Conservation (phyloP, 2,329 filamentous ascomycete species). For the Cladosporium sp. region DNA sequence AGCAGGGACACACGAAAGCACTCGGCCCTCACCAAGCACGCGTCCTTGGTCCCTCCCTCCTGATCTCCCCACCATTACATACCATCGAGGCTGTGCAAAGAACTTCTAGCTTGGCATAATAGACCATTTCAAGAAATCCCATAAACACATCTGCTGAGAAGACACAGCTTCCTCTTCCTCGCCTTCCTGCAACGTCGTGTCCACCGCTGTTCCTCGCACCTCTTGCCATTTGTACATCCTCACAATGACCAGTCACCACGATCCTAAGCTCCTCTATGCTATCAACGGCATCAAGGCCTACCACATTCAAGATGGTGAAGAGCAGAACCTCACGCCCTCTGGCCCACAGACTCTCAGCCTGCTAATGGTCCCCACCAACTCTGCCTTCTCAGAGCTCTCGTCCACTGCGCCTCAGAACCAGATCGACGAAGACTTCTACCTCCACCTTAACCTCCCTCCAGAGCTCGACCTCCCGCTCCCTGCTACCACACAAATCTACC, state of each 20-base stretch:
- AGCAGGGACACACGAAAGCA: not conserved
- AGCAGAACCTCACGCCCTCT: conserved; percentile 74
- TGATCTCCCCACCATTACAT: not conserved
- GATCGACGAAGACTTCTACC: conserved; percentile 85
- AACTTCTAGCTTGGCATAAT: too few species aligned
- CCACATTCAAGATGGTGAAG: conserved; percentile 83
- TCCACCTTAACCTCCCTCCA: conserved; percentile 89
- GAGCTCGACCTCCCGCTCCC: conserved; percentile 91
- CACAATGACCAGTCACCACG: conserved; percentile 49
- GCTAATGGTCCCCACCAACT: conserved; percentile 90
- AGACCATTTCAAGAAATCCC: not conserved
- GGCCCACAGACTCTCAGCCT: conserved; percentile 89
- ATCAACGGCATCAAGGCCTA: conserved; percentile 85
- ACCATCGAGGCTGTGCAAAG: not conserved
- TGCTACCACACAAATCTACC: conserved; percentile 94
- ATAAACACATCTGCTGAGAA: not conserved
- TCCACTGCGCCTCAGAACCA: conserved; percentile 55
- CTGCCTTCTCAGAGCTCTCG: conserved; percentile 57
- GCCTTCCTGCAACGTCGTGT: too few species aligned
- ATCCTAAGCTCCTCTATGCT: conserved; percentile 53
- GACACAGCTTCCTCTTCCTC: not conserved
- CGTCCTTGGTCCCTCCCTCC: too few species aligned
- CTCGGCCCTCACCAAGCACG: not conserved
- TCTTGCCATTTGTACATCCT: not conserved
- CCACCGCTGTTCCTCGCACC: too few species aligned